A percentile compares a stretch with the other conserved stretches of the same genome.
phyloP scores from a whole-genome alignment of 306 rosid genomes.

The Leucaena leucocephala region DNA sequence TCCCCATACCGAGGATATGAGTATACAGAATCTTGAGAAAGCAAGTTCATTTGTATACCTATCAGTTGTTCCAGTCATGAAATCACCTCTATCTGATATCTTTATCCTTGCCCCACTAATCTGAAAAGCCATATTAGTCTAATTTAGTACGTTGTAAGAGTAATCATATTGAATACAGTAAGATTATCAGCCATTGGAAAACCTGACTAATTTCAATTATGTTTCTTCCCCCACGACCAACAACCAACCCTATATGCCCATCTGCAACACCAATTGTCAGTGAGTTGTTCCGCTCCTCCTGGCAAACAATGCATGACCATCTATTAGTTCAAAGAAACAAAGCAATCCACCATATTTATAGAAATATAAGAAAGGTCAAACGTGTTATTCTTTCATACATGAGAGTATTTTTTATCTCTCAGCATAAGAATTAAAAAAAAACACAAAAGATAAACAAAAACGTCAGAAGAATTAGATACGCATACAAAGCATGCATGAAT shows the following conservation, averaged over 20 bases:
- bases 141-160: constrained; percentile 24
- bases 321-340: constrained; percentile 28
- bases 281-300: constrained; percentile 91
- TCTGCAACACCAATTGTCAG: constrained; percentile 90
- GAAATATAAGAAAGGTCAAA: not conserved
- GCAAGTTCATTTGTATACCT: constrained; percentile 54
- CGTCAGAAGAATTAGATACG: not conserved
- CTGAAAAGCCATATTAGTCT: constrained; percentile 50
- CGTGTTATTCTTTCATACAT: constrained; percentile 4
- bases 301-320: constrained; percentile 40
- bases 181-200: constrained; percentile 28
- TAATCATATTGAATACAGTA: constrained; percentile 21
- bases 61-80: constrained; percentile 94
- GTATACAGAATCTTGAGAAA: constrained; percentile 19
- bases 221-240: constrained; percentile 98
- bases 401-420: not conserved
- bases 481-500: not conserved
- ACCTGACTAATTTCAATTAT: constrained; percentile 96
- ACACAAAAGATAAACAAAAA: not conserved
- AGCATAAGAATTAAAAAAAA: not conserved
- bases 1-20: not conserved
- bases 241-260: constrained; percentile 90
- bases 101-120: constrained; percentile 95
- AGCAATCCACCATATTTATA: constrained; percentile 7
- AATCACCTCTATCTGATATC: constrained; percentile 98